phyloP scores from a whole-genome alignment of 305 asterid species.

The Fraxinus paxiana region DNA sequence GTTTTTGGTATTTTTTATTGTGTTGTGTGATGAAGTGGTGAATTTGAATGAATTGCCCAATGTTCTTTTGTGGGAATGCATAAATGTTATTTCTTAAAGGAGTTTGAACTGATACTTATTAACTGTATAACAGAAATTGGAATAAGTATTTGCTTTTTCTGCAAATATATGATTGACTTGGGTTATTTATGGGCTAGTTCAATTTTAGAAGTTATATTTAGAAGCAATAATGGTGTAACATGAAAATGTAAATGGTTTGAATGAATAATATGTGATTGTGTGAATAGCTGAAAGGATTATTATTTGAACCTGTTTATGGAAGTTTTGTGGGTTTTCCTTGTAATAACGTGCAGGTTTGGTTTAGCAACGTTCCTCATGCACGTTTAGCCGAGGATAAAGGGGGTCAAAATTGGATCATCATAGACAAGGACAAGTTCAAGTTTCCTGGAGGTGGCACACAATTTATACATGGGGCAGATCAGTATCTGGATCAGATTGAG shows the following conservation, averaged over 20 bases:
- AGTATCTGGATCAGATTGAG: slow-evolving; percentile 87
- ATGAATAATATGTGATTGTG: background rate
- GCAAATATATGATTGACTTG: background rate
- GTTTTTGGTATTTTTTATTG: background rate
- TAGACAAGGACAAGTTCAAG: slow-evolving; percentile 79
- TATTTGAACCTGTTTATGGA: slow-evolving; percentile 22
- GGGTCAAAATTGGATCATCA: slow-evolving; percentile 87
- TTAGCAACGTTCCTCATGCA: slow-evolving; percentile 93
- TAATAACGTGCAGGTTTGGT: slow-evolving; percentile 66
- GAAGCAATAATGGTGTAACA: background rate
- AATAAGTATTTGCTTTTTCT: background rate
- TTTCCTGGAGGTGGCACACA: slow-evolving; percentile 99
- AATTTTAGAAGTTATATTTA: background rate
- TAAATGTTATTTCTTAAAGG: background rate
- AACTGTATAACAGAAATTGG: background rate
- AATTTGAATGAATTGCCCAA: background rate
- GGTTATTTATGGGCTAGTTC: background rate
- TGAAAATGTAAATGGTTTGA: background rate
- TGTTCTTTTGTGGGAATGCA: background rate
- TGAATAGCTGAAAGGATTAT: background rate
- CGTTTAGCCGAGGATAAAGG: slow-evolving; percentile 92
- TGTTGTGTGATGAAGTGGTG: background rate
- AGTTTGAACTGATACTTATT: background rate
- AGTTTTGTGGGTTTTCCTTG: background rate
- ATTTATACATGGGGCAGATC: slow-evolving; percentile 88